These are phyloP conservation scores for Fimicolochytrium jonesii DNA, from an alignment of 192 early-diverging fungal species.

Conservation along the genomic window DNA sequence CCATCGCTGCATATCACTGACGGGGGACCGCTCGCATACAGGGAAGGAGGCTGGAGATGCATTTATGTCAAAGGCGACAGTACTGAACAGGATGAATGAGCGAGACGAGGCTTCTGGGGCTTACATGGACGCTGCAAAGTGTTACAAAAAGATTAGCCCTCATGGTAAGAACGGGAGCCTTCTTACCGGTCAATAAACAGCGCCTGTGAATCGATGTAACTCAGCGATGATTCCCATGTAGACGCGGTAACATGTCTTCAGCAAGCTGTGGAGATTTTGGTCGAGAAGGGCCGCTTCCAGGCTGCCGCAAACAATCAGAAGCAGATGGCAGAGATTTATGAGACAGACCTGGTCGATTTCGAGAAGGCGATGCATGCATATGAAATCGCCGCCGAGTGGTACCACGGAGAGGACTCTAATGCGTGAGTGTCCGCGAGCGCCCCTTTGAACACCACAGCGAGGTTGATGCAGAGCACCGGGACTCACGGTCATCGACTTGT, in stretches of 20 bases:
- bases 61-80: conserved; percentile 77
- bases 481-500: background rate
- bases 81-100: conserved; percentile 71
- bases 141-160: conserved; percentile 81
- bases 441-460: too few relatives aligned
- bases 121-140: conserved; percentile 85
- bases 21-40: too few relatives aligned
- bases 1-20: too few relatives aligned
- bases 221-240: too few relatives aligned
- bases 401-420: conserved; percentile 80
- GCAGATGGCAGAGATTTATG: conserved; percentile 90
- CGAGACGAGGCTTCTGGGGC: conserved; percentile 80
- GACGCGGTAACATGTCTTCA: conserved; percentile 71
- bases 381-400: conserved; percentile 89
- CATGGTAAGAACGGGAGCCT: too few relatives aligned
- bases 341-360: conserved; percentile 74
- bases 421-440: too few relatives aligned
- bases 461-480: too few relatives aligned
- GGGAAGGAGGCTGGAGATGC: conserved; percentile 94
- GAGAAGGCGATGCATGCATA: conserved; percentile 83
- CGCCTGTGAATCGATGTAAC: too few relatives aligned
- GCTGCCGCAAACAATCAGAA: conserved; percentile 91
- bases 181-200: too few relatives aligned
- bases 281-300: conserved; percentile 80
- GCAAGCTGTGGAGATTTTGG: conserved; percentile 77